Evolutionary conservation across 1,284 basidiomycete genomes (phyloP).

Genomic region (Cutaneotrichosporon curvatum): DNA sequence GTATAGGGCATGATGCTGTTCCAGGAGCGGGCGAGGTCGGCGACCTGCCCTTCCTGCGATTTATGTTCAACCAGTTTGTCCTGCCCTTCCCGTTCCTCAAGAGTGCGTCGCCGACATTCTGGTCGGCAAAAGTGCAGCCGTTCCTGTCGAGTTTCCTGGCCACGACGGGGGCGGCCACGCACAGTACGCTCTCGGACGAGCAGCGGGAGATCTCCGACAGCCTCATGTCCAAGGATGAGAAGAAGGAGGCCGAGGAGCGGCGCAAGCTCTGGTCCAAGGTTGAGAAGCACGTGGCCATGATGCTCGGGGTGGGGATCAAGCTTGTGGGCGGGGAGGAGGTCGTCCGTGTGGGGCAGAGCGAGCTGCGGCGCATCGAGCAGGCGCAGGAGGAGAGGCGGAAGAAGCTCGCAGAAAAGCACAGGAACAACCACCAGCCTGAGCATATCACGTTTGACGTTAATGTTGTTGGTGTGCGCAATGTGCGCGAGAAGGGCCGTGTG

Average conservation of each 20-base stretch:
- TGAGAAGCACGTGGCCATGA: slow-evolving; percentile 73
- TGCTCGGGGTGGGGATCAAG: slow-evolving; percentile 73
- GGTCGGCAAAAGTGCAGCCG: slow-evolving; percentile 84
- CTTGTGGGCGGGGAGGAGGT: slow-evolving; percentile 75
- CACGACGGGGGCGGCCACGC: slow-evolving; percentile 48
- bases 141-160: slow-evolving; percentile 70
- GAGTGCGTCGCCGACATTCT: slow-evolving; percentile 77
- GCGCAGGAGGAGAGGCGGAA: slow-evolving; percentile 54
- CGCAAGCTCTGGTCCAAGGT: slow-evolving; percentile 61
- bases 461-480: slow-evolving; percentile 71
- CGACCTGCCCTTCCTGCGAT: slow-evolving; percentile 79
- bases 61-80: slow-evolving; percentile 82
- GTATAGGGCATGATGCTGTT: slow-evolving; percentile 21
- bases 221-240: slow-evolving; percentile 48
- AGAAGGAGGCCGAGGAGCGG: slow-evolving; percentile 54
- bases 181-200: slow-evolving; percentile 37
- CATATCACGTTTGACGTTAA: slow-evolving; percentile 67
- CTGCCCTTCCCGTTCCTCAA: slow-evolving; percentile 89
- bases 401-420: slow-evolving; percentile 43
- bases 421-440: slow-evolving; percentile 25
- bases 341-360: slow-evolving; percentile 72
- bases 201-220: slow-evolving; percentile 32
- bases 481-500: slow-evolving; percentile 72
- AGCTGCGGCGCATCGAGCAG: slow-evolving; percentile 66
- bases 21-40: slow-evolving; percentile 7